These are phyloP conservation scores for Yamadazyma kitorensis DNA, from an alignment of 805 yeast genomes.

Conservation along the genomic window DNA sequence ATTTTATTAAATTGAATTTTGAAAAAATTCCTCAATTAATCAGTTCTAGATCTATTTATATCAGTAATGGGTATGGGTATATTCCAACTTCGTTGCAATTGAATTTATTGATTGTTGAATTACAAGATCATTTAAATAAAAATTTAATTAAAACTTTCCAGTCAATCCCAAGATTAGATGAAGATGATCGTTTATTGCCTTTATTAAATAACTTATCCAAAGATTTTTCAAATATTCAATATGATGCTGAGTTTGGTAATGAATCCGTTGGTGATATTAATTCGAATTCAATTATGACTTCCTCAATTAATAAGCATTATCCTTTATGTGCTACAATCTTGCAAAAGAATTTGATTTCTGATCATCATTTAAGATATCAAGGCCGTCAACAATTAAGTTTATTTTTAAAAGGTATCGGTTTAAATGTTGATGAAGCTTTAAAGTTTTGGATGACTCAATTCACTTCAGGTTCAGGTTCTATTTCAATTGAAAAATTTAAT, in stretches of 20 bases:
- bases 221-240: conserved; percentile 43
- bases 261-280: conserved; percentile 46
- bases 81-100: conserved; percentile 81
- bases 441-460: conserved; percentile 81
- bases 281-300: conserved; percentile 55
- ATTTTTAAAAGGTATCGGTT: conserved; percentile 87
- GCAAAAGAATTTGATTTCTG: conserved; percentile 54
- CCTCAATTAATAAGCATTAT: conserved; percentile 57
- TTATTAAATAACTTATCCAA: conserved; percentile 74
- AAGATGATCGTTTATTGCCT: conserved; percentile 86
- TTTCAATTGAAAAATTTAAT: conserved; percentile 71
- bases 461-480: conserved; percentile 42
- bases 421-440: conserved; percentile 82
- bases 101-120: conserved; percentile 67
- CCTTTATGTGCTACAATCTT: conserved; percentile 80
- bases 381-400: conserved; percentile 85
- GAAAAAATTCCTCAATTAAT: conserved; percentile 79
- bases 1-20: conserved; percentile 82
- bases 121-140: conserved; percentile 46
- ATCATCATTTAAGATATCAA: conserved; percentile 73
- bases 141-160: conserved; percentile 69
- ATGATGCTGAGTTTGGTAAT: conserved; percentile 50
- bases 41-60: conserved; percentile 63
- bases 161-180: conserved; percentile 79
- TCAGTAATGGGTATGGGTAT: conserved; percentile 73